A percentile compares a stretch with the other conserved stretches of the same genome.
Evolutionary conservation across 352 stramenopile species (phyloP).

Genomic region (Blastocystis sp.): DNA sequence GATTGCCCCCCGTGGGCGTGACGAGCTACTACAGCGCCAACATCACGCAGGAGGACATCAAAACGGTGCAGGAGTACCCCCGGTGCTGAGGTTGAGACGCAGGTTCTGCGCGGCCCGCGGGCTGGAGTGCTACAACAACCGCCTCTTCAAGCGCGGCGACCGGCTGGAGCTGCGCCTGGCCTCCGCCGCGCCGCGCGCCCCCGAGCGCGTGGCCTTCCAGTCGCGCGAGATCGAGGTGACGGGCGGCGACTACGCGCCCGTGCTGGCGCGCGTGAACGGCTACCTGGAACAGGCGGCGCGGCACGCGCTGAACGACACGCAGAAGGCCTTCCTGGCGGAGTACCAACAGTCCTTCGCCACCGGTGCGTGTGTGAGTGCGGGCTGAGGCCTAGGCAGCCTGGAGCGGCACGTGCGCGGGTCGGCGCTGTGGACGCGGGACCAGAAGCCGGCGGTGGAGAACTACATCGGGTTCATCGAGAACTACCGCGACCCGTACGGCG

Average conservation of each 20-base stretch:
- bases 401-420: conserved; percentile 70
- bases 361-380: neutral
- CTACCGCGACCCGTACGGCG: conserved; percentile 71
- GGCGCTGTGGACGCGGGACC: conserved; percentile 70
- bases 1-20: conserved; percentile 28
- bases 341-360: conserved; percentile 38
- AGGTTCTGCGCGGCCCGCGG: conserved; percentile 55
- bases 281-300: conserved; percentile 42
- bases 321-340: conserved; percentile 54
- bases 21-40: conserved; percentile 69
- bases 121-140: conserved; percentile 71
- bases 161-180: conserved; percentile 69
- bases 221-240: neutral
- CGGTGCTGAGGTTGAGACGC: neutral
- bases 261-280: conserved; percentile 31
- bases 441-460: conserved; percentile 70
- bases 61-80: conserved; percentile 56
- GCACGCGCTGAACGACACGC: conserved; percentile 37
- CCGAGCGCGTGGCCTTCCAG: conserved; percentile 24
- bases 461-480: conserved; percentile 72
- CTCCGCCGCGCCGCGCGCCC: conserved; percentile 1
- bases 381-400: conserved; percentile 54
- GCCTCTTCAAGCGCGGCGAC: conserved; percentile 71
- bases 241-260: conserved; percentile 63
- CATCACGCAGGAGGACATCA: conserved; percentile 60